Base-by-base conservation (phyloP, 768 basidiomycete genomes). In the Lactarius tabidus region DNA sequence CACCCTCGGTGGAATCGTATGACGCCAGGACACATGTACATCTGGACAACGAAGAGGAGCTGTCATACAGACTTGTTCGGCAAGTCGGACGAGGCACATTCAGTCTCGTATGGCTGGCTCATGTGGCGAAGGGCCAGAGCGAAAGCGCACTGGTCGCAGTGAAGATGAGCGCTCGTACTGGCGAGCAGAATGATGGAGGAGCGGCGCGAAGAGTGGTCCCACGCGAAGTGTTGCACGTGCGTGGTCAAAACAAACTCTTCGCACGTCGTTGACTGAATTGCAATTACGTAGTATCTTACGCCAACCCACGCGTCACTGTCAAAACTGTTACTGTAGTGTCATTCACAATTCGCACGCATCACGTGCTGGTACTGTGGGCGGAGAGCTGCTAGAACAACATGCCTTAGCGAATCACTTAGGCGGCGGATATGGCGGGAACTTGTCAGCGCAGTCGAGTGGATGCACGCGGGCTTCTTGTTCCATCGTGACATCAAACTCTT, bases 61-160 rank as follows among this genome's bases (percentile, higher is more conserved):
- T 35, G 12, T 60, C 79, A 18, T 76, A 87, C 20, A 77, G 77
- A 26, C 82, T 91, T 10, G 69, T 84, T 33, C 79, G 78, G 2
- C 75, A 79, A 4, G 79, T 93, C 2, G 90, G 90, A 26, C 82
- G 84, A 39, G 90, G 90, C 48, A 83, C 89, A 1, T 93, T 93
- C 74, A 87, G 85, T 55, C 81, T 80, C 56, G 90, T 93, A 17
- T 91, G 89, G 87, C 81, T 90, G 8, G 89, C 88, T 2, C 79
- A 81, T 52, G 83, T 84, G 69, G 74, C 23, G 6, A 60, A 26
- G 35, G 12, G 41, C 7, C 71, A 72, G 23, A 57, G 66, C 17
- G 56, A 64, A 6, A 72, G 71, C 1, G 59, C 64, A 1, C 64
- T 75, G 9, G 70, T 67, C 36, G 71, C 68, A 29, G 69, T 74